Evolutionary conservation across 2,329 filamentous ascomycete genomes (phyloP).

Genomic region (Trichoderma oligosporum): DNA sequence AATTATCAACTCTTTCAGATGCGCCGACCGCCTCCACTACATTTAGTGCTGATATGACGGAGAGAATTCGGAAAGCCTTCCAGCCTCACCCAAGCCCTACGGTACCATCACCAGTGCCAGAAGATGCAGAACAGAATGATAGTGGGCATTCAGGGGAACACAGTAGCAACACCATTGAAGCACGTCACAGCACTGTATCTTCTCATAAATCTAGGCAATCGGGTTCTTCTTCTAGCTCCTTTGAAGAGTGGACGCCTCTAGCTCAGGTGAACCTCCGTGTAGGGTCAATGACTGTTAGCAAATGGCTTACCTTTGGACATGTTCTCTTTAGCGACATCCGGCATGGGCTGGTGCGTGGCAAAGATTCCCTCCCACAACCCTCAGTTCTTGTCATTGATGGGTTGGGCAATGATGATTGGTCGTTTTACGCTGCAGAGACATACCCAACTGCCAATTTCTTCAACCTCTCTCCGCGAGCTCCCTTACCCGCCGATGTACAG

Average conservation of each 20-base stretch:
- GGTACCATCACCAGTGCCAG: constrained; percentile 42
- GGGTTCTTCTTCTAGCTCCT: constrained; percentile 45
- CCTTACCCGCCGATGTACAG: constrained; percentile 44
- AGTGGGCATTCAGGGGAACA: constrained; percentile 24
- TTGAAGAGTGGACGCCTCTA: constrained; percentile 58
- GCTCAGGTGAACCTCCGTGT: constrained; percentile 73
- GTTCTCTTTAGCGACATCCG: constrained; percentile 78
- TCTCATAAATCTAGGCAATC: constrained; percentile 39
- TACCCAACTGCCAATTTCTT: constrained; percentile 73
- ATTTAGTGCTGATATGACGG: constrained; percentile 53
- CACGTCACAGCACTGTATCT: constrained; percentile 30
- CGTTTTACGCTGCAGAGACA: constrained; percentile 77
- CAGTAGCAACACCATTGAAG: constrained; percentile 33
- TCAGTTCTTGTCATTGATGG: constrained; percentile 76
- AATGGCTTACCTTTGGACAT: constrained; percentile 81
- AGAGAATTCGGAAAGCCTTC: constrained; percentile 49
- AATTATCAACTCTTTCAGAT: constrained; percentile 34
- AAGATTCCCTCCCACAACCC: constrained; percentile 42
- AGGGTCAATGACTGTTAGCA: constrained; percentile 79
- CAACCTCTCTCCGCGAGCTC: constrained; percentile 63
- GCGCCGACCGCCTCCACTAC: constrained; percentile 46
- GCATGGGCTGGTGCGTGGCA: constrained; percentile 57
- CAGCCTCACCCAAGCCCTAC: constrained; percentile 40
- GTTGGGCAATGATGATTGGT: constrained; percentile 85
- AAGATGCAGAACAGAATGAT: constrained; percentile 32